phyloP scores from a whole-genome alignment of 768 basidiomycete genomes.

The Pulveroboletus sp. region DNA sequence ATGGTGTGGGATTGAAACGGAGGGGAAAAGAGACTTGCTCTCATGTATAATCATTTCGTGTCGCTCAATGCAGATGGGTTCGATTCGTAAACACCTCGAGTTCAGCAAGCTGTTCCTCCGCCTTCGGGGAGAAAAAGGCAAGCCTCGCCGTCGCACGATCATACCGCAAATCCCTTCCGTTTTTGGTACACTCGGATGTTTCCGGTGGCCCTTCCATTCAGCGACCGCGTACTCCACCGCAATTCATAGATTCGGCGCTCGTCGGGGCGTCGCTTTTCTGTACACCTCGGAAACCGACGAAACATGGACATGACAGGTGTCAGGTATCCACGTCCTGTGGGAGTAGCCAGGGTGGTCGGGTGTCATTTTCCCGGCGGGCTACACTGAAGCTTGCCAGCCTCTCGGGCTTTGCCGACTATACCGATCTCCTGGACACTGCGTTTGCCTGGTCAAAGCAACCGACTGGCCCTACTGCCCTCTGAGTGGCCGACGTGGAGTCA shows the following conservation, averaged over 20 bases:
- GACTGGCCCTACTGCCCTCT: background rate
- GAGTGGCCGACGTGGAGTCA: background rate
- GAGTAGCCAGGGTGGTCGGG: background rate
- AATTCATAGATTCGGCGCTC: background rate
- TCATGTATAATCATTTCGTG: background rate
- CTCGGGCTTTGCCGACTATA: background rate
- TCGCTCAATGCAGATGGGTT: background rate
- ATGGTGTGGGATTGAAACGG: too few species aligned
- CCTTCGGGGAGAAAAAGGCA: too few species aligned
- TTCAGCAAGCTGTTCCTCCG: background rate
- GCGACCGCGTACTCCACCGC: background rate
- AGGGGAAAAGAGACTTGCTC: too few species aligned
- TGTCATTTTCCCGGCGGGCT: too few species aligned
- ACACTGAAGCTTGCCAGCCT: too few species aligned
- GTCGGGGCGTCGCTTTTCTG: background rate
- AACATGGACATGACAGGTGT: background rate
- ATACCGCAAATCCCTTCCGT: too few species aligned
- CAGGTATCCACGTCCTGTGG: background rate
- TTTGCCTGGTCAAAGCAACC: background rate
- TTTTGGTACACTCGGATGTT: background rate
- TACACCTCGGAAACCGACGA: background rate
- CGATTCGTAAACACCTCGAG: background rate
- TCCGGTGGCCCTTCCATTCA: background rate
- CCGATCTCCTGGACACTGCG: background rate
- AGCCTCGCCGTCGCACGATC: too few species aligned